Conservation (phyloP, 2,329 filamentous ascomycete species). For the Fusarium heterosporum region DNA sequence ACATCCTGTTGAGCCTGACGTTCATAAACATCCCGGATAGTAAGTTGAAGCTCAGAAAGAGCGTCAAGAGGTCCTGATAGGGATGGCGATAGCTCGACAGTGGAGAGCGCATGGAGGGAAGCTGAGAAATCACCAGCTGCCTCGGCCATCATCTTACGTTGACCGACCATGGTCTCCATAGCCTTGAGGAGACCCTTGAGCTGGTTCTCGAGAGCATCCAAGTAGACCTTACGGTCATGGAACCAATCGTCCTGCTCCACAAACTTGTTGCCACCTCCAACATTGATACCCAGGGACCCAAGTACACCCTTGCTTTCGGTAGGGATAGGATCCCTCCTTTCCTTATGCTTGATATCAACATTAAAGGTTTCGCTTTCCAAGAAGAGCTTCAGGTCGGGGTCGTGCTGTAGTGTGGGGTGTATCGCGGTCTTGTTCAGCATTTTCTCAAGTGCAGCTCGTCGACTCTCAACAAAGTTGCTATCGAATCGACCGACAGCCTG, state of each 20-base stretch:
- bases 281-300: slow-evolving; percentile 82
- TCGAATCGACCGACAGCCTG: slow-evolving; percentile 97
- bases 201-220: slow-evolving; percentile 93
- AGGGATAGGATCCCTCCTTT: slow-evolving; percentile 86
- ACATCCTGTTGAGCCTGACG: slow-evolving; percentile 97
- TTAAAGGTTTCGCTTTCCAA: slow-evolving; percentile 97
- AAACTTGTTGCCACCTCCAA: slow-evolving; percentile 86
- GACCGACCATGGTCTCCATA: slow-evolving; percentile 90
- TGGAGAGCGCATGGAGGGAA: slow-evolving; percentile 90
- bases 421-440: slow-evolving; percentile 97
- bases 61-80: slow-evolving; percentile 91
- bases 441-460: slow-evolving; percentile 90
- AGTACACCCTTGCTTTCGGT: slow-evolving; percentile 94
- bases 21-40: slow-evolving; percentile 94
- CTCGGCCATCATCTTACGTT: slow-evolving; percentile 93
- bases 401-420: slow-evolving; percentile 91
- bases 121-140: slow-evolving; percentile 93
- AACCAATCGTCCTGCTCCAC: slow-evolving; percentile 99
- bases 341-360: slow-evolving; percentile 97
- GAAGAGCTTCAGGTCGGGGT: slow-evolving; percentile 94
- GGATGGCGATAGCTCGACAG: slow-evolving; percentile 89
- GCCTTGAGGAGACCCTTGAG: slow-evolving; percentile 91
- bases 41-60: slow-evolving; percentile 91
- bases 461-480: slow-evolving; percentile 93
- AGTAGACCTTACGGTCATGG: slow-evolving; percentile 93